A percentile compares a stretch with the other conserved stretches of the same genome.
These are phyloP conservation scores for Spathaspora sp. DNA, from an alignment of 805 yeast genomes.

Conservation along the genomic window DNA sequence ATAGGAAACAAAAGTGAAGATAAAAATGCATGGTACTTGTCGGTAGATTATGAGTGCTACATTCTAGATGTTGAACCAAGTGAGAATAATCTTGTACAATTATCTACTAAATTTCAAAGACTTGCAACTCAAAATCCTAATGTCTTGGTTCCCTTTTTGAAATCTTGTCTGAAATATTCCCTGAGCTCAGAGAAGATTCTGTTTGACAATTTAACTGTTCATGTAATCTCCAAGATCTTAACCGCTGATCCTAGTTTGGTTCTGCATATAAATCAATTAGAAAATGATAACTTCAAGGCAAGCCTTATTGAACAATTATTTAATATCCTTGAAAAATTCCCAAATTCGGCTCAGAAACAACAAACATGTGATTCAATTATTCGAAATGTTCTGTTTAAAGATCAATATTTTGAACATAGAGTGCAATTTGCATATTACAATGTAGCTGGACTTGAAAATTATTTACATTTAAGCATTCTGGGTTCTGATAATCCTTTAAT, in stretches of 20 bases:
- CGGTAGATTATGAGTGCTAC: conserved; percentile 28
- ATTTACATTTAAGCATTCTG: conserved; percentile 5
- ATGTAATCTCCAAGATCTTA: neutral
- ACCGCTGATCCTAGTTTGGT: neutral
- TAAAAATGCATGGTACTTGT: conserved; percentile 12
- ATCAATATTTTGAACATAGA: conserved; percentile 9
- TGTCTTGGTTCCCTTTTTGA: neutral
- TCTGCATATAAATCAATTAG: conserved; percentile 1
- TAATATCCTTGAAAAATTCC: conserved; percentile 16
- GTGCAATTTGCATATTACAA: conserved; percentile 18
- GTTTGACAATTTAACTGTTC: neutral
- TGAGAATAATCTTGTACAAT: neutral
- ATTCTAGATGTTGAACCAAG: conserved; percentile 10
- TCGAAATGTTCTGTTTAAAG: conserved; percentile 9
- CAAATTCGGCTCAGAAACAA: conserved; percentile 13
- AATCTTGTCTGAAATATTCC: neutral
- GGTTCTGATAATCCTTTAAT: conserved; percentile 9
- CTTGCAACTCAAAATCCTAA: neutral
- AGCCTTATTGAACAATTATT: conserved; percentile 15
- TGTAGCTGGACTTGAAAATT: conserved; percentile 13
- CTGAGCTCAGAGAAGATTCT: neutral
- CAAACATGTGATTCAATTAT: conserved; percentile 15
- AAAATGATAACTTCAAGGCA: conserved; percentile 13
- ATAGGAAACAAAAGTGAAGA: conserved; percentile 24
- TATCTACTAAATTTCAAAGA: neutral